Evolutionary conservation across 2,329 filamentous ascomycete genomes (phyloP).

Genomic region (Thielaviopsis punctulata): DNA sequence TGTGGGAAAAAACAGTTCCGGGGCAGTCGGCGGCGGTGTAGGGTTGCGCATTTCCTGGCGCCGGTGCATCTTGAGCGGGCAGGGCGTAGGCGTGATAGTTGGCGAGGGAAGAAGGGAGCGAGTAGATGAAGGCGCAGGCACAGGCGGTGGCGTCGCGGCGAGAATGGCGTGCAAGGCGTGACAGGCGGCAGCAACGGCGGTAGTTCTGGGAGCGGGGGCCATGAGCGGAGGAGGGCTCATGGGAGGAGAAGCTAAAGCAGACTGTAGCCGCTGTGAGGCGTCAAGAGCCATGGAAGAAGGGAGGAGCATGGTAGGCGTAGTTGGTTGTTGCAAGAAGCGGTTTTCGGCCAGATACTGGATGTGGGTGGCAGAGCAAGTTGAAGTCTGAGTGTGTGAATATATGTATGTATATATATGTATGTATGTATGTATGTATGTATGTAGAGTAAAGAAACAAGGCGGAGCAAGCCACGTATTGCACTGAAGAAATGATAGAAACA

Average conservation of each 20-base stretch:
- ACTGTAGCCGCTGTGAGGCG: constrained; percentile 32
- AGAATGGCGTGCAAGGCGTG: constrained; percentile 44
- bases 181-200: constrained; percentile 41
- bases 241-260: constrained; percentile 38
- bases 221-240: constrained; percentile 29
- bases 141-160: constrained; percentile 19
- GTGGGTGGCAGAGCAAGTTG: too few relatives aligned
- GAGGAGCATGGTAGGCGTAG: constrained; percentile 37
- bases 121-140: constrained; percentile 9
- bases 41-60: constrained; percentile 19
- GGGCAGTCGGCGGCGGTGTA: constrained; percentile 24
- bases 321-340: not conserved
- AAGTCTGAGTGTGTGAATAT: too few relatives aligned
- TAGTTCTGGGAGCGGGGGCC: constrained; percentile 17
- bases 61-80: constrained; percentile 9
- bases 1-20: constrained; percentile 23
- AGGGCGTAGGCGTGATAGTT: constrained; percentile 1
- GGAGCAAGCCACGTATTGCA: not conserved
- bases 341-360: too few relatives aligned
- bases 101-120: constrained; percentile 2
- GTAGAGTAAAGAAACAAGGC: not conserved
- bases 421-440: not conserved
- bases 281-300: constrained; percentile 43
- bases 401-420: too few relatives aligned
- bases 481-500: constrained; percentile 1